Evolutionary conservation across 192 early-diverging fungal species (phyloP).

Genomic region (Entrophospora sp.): DNA sequence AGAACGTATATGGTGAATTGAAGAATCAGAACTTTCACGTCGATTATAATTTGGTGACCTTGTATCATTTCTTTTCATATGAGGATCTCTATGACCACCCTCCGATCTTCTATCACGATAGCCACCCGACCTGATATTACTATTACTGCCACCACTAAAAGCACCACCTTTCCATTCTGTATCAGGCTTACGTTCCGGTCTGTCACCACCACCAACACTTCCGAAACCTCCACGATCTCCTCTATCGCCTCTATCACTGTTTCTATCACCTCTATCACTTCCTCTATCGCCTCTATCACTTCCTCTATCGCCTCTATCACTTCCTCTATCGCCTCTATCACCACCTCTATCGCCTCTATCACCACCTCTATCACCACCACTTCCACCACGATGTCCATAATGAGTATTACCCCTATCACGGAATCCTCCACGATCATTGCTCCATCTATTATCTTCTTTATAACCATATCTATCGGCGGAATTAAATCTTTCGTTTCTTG

Average conservation of each 20-base stretch:
- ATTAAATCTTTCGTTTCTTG: slow-evolving; percentile 31
- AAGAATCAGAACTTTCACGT: too few relatives aligned
- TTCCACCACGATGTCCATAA: slow-evolving; percentile 20
- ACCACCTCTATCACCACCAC: slow-evolving; percentile 26
- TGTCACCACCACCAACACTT: slow-evolving; percentile 32
- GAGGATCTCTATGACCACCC: background rate
- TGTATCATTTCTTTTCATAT: too few relatives aligned
- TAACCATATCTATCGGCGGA: slow-evolving; percentile 23
- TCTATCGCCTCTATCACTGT: slow-evolving; percentile 13
- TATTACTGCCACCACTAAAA: slow-evolving; percentile 23
- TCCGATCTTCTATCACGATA: slow-evolving; percentile 15
- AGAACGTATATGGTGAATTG: too few relatives aligned
- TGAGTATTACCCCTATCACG: slow-evolving; percentile 20
- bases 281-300: slow-evolving; percentile 20
- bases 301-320: slow-evolving; percentile 24
- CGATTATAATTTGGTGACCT: too few relatives aligned
- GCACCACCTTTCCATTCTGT: slow-evolving; percentile 37
- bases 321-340: slow-evolving; percentile 31
- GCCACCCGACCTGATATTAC: slow-evolving; percentile 9
- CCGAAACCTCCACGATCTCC: slow-evolving; percentile 26
- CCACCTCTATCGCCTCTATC: slow-evolving; percentile 24
- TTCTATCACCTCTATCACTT: slow-evolving; percentile 23
- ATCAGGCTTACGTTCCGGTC: slow-evolving; percentile 29
- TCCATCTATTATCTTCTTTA: slow-evolving; percentile 27
- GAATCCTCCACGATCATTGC: slow-evolving; percentile 30